Base-by-base conservation (phyloP, 1,284 basidiomycete species). In the Flammula alnicola region DNA sequence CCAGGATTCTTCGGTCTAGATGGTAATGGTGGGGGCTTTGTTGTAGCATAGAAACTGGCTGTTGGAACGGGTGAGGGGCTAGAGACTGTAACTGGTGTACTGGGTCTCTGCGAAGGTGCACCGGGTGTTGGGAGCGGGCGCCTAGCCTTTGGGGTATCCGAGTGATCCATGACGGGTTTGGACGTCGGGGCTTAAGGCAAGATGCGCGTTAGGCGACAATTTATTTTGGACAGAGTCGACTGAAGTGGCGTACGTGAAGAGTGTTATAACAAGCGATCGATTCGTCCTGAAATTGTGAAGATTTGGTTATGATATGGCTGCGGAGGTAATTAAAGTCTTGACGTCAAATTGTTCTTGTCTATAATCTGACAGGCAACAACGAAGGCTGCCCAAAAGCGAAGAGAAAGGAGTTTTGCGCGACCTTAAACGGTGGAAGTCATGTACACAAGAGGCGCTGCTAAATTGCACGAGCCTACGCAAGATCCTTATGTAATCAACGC, bases 91-190 rank as follows among this genome's bases (percentile, higher is more conserved):
- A 71, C 59, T n/a, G 73, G 74, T 5, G 75, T 74, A 52, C 67
- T 71, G 26, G 75, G 73, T 55, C 73, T 65, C 52, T 72, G 71
- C 1, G 61, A 56, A 22, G 63, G 49, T 23, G 56, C 62, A 14
- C 68, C 68, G 8, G 75, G 73, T 7, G 70, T 71, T 23, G 74
- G 74, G 36, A 74, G 60, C 10, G 74, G 71, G 11, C 75, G 67
- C 52, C 72, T 66, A 27, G 64, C 58, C 53, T 71, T 72, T 7
- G 67, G 60, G 42, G 62, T 54, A n/a, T 74, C 72, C 40, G 68
- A 63, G 46, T 66, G 68, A 26, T 76, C 73, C 73, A 75, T 74
- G 29, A 19, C 30, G 6, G 27, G 12, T 9, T 5, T 16, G 31
- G 20, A 25, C 19, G 29, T 23, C 14, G 4, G 10, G 12, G 16